phyloP scores from a whole-genome alignment of 352 stramenopile species.

The Phytophthora pluvialis region DNA sequence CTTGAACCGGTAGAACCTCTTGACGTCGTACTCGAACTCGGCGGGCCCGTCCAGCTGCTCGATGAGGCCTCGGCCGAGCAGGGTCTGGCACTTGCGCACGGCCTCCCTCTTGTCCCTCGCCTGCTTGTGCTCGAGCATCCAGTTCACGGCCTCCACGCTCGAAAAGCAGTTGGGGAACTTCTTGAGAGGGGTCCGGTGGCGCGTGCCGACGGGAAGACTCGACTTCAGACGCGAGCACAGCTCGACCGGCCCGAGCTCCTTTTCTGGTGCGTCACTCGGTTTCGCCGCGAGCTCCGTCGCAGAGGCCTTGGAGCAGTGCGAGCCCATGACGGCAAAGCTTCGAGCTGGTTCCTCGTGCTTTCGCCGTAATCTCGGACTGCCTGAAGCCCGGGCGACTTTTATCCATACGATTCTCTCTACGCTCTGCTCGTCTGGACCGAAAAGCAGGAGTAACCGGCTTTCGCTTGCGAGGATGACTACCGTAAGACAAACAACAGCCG shows the following conservation, averaged over 20 bases:
- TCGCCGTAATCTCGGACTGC: conserved; percentile 14
- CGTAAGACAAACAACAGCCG: no score
- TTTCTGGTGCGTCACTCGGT: conserved; percentile 36
- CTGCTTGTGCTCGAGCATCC: conserved; percentile 79
- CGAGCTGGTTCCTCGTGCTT: neutral
- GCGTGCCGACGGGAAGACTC: conserved; percentile 61
- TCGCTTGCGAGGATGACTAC: neutral
- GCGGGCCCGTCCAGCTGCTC: conserved; percentile 72
- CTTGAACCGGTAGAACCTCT: conserved; percentile 75
- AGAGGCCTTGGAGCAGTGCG: conserved; percentile 31
- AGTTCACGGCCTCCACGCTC: conserved; percentile 72
- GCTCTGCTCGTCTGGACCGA: conserved; percentile 25
- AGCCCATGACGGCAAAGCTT: conserved; percentile 29
- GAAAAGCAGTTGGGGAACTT: conserved; percentile 79
- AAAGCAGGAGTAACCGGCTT: conserved; percentile 17
- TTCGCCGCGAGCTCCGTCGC: conserved; percentile 34
- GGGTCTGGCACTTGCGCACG: conserved; percentile 68
- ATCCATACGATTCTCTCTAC: conserved; percentile 19
- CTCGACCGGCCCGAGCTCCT: conserved; percentile 59
- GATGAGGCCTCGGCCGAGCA: conserved; percentile 57
- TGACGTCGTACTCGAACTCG: conserved; percentile 71
- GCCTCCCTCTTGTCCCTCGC: conserved; percentile 65
- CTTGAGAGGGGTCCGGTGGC: conserved; percentile 63
- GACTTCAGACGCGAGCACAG: conserved; percentile 67
- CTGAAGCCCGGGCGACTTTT: neutral